Evolutionary conservation across 2,329 filamentous ascomycete species (phyloP).

Genomic region (Hypoxylon sp.): DNA sequence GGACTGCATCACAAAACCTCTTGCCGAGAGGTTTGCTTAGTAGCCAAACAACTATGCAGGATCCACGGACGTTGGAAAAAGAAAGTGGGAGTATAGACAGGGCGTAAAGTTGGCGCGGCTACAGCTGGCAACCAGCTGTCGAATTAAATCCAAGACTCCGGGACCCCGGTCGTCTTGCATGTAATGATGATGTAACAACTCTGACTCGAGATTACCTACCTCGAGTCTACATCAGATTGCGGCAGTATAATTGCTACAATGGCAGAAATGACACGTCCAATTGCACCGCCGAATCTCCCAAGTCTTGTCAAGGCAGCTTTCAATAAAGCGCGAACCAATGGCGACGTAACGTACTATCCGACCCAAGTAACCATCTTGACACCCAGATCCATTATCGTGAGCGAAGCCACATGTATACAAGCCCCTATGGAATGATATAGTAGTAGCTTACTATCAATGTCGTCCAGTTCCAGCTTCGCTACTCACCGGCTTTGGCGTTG

Average conservation of each 20-base stretch:
- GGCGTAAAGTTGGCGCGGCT: neutral
- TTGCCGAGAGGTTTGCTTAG: neutral
- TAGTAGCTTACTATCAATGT: conserved; percentile 16
- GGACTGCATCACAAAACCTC: neutral
- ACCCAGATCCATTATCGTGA: conserved; percentile 52
- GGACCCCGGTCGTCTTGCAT: neutral
- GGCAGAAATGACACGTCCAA: conserved; percentile 58
- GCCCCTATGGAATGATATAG: neutral
- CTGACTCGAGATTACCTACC: conserved; percentile 5
- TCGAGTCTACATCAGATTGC: neutral
- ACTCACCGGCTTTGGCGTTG: conserved; percentile 76
- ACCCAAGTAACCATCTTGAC: conserved; percentile 67
- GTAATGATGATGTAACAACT: conserved; percentile 20
- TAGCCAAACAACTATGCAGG: no score
- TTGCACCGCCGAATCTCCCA: conserved; percentile 64
- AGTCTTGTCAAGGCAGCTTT: conserved; percentile 67
- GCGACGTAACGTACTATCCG: conserved; percentile 68
- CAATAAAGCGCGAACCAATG: conserved; percentile 61
- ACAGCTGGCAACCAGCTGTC: conserved; percentile 4
- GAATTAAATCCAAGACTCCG: neutral
- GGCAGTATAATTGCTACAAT: conserved; percentile 38
- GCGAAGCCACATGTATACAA: conserved; percentile 12
- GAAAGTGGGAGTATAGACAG: neutral
- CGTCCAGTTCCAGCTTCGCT: conserved; percentile 78
- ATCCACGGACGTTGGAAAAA: no score